Conservation (phyloP, 2,329 filamentous ascomycete species). For the Colletotrichum noveboracense region DNA sequence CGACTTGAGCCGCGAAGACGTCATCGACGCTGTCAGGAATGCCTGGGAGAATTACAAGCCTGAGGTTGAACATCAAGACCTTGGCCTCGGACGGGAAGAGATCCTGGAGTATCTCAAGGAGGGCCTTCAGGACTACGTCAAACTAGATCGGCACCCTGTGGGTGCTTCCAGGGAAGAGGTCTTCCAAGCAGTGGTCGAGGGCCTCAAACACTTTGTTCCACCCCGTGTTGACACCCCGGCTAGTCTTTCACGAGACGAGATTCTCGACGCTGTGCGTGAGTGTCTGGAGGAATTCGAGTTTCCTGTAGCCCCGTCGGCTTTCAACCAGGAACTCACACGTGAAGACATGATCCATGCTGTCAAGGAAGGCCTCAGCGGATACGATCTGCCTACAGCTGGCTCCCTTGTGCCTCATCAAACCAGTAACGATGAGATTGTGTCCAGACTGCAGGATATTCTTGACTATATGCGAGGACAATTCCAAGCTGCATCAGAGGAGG, state of each 20-base stretch:
- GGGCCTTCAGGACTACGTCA: slow-evolving; percentile 78
- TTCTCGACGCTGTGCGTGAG: slow-evolving; percentile 82
- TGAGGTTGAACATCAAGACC: slow-evolving; percentile 88
- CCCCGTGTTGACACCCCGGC: slow-evolving; percentile 74
- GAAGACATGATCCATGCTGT: slow-evolving; percentile 71
- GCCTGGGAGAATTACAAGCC: slow-evolving; percentile 96
- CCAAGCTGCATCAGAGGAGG: slow-evolving; percentile 63
- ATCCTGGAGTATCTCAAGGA: slow-evolving; percentile 86
- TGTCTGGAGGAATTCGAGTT: slow-evolving; percentile 87
- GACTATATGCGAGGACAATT: slow-evolving; percentile 65
- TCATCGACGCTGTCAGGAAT: slow-evolving; percentile 85
- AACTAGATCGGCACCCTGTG: slow-evolving; percentile 54
- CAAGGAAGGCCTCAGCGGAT: slow-evolving; percentile 60
- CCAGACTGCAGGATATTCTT: slow-evolving; percentile 69
- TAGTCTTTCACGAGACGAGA: slow-evolving; percentile 78
- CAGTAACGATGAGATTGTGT: slow-evolving; percentile 55
- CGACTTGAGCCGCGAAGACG: slow-evolving; percentile 77
- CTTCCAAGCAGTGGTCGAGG: slow-evolving; percentile 83
- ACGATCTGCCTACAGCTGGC: slow-evolving; percentile 49
- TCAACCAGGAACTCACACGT: slow-evolving; percentile 59
- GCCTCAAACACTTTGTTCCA: slow-evolving; percentile 79
- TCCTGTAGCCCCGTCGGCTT: slow-evolving; percentile 63
- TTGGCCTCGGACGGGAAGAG: slow-evolving; percentile 89
- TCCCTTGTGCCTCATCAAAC: slow-evolving; percentile 44
- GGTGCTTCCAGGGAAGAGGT: slow-evolving; percentile 83